Percentiles rank a stretch among this genome's conserved stretches.
Conservation (phyloP, 805 yeast species). For the Saccharomycopsis schoenii region DNA sequence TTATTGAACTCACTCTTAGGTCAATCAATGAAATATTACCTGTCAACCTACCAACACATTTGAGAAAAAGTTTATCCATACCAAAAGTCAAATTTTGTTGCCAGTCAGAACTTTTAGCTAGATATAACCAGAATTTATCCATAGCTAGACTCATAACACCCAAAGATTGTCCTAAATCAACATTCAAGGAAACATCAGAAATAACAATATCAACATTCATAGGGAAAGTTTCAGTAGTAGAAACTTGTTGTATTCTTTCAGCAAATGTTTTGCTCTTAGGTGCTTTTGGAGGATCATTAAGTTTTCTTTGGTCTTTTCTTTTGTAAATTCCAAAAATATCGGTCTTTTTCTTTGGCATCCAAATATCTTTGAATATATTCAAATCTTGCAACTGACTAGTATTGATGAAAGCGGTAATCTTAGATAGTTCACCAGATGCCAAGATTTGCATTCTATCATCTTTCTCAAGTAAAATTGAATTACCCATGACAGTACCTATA, state of each 20-base stretch:
- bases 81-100: constrained; percentile 63
- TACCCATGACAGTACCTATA: constrained; percentile 37
- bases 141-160: constrained; percentile 52
- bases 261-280: constrained; percentile 29
- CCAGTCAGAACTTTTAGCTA: constrained; percentile 58
- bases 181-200: constrained; percentile 39
- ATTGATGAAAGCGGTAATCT: constrained; percentile 55
- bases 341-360: constrained; percentile 44
- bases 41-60: constrained; percentile 71
- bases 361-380: constrained; percentile 70
- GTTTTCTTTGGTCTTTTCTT: background rate
- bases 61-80: constrained; percentile 38
- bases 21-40: constrained; percentile 48
- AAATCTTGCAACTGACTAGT: constrained; percentile 83
- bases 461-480: constrained; percentile 35
- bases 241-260: constrained; percentile 43
- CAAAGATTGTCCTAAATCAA: constrained; percentile 77
- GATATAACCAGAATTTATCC: constrained; percentile 57
- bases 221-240: constrained; percentile 59
- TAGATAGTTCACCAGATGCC: constrained; percentile 43
- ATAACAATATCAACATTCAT: constrained; percentile 59
- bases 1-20: constrained; percentile 49
- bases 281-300: constrained; percentile 4
- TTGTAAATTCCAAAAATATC: background rate
- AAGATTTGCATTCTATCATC: constrained; percentile 30